phyloP scores from a whole-genome alignment of 345 rosid genomes.

The Brassica cretica region DNA sequence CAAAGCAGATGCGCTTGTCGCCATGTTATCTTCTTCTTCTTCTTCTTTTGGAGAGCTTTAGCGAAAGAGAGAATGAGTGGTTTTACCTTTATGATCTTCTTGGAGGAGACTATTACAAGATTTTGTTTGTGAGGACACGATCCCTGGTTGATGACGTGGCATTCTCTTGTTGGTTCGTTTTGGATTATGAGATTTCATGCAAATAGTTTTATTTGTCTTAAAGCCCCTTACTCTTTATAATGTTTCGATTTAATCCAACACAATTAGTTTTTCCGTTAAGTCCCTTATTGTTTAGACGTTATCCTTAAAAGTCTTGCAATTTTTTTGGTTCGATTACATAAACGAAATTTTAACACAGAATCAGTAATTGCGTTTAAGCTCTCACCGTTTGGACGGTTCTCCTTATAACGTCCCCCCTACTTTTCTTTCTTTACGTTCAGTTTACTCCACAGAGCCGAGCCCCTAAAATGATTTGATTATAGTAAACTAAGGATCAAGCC shows the following conservation, averaged over 20 bases:
- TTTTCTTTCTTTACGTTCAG: background rate
- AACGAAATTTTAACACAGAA: background rate
- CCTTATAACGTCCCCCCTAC: too few species aligned
- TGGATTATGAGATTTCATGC: conserved; percentile 38
- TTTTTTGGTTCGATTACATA: background rate
- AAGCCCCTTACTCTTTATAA: background rate
- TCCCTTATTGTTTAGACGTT: background rate
- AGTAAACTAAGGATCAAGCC: background rate
- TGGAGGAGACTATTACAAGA: conserved; percentile 7
- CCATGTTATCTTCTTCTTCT: conserved; percentile 26
- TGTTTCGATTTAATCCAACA: background rate
- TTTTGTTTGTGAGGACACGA: conserved; percentile 41
- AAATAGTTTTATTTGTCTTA: background rate
- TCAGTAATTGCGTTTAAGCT: background rate
- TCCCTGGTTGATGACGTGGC: conserved; percentile 35
- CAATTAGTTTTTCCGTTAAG: background rate
- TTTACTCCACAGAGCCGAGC: background rate
- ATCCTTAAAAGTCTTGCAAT: background rate
- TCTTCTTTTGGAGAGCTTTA: background rate
- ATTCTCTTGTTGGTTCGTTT: conserved; percentile 34
- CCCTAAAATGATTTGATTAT: background rate
- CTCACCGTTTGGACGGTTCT: too few species aligned
- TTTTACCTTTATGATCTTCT: conserved; percentile 29
- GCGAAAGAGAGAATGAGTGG: conserved; percentile 8
- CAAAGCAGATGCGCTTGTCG: conserved; percentile 40